Conservation (phyloP, 345 rosid genomes). For the Jatropha curcas region DNA sequence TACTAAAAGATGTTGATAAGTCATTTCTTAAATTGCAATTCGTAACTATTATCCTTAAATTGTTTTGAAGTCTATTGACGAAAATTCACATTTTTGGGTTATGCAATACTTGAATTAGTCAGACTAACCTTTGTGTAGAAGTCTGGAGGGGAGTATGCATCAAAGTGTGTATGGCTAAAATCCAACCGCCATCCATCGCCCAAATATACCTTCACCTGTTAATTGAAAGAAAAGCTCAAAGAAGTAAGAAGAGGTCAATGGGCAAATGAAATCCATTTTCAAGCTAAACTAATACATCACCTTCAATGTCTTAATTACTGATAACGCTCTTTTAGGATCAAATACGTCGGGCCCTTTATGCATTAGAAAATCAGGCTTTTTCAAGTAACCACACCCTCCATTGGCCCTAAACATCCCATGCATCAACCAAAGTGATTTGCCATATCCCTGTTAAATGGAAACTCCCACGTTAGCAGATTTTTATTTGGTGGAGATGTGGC, state of each 20-base stretch:
- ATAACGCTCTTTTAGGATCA: constrained; percentile 44
- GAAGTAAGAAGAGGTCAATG: not conserved
- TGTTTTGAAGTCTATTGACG: not conserved
- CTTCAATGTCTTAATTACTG: constrained; percentile 47
- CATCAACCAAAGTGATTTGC: constrained; percentile 76
- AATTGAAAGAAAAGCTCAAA: not conserved
- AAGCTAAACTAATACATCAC: constrained; percentile 26
- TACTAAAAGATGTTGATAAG: not conserved
- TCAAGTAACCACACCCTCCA: constrained; percentile 73
- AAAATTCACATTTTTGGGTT: not conserved
- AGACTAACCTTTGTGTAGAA: constrained; percentile 59
- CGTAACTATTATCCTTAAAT: not conserved
- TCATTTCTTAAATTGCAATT: not conserved
- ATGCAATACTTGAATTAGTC: not conserved
- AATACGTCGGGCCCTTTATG: constrained; percentile 37
- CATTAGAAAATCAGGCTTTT: constrained; percentile 62
- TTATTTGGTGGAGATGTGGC: not conserved
- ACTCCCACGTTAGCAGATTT: not conserved
- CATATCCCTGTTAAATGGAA: constrained; percentile 51
- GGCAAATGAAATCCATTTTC: not conserved
- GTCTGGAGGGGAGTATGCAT: constrained; percentile 61
- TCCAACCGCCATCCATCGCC: constrained; percentile 73
- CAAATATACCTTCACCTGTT: constrained; percentile 59
- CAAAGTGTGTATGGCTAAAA: constrained; percentile 48
- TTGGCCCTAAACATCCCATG: constrained; percentile 75